A percentile compares a stretch with the other conserved stretches of the same genome.
phyloP scores from a whole-genome alignment of 148 eudicot species.

The Rheum nobile region DNA sequence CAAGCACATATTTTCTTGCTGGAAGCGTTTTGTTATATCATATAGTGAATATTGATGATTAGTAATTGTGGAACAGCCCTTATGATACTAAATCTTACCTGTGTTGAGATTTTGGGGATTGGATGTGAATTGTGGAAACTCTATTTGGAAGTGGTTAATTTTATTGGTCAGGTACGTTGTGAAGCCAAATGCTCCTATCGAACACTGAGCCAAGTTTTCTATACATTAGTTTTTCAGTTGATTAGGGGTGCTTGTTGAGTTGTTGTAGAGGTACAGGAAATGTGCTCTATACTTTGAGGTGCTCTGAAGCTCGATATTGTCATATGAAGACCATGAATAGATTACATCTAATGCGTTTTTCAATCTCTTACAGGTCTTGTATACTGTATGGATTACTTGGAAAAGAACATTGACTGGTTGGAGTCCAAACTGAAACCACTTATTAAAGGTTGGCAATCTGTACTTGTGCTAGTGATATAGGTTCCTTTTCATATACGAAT shows the following conservation, averaged over 20 bases:
- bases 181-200: background rate
- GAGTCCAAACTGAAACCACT: conserved; percentile 76
- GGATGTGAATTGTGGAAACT: background rate
- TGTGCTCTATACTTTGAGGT: background rate
- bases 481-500: background rate
- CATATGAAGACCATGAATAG: background rate
- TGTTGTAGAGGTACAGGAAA: background rate
- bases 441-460: conserved; percentile 55
- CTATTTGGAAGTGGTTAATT: background rate
- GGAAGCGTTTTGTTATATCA: no score
- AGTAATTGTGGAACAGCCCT: background rate
- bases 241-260: background rate
- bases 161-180: background rate
- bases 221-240: background rate
- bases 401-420: conserved; percentile 94
- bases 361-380: conserved; percentile 50
- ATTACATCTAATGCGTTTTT: background rate
- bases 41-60: background rate
- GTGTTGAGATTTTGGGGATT: background rate
- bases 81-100: background rate
- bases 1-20: background rate
- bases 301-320: background rate
- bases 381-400: conserved; percentile 97
- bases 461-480: background rate
- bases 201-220: background rate